Evolutionary conservation across 345 rosid species (phyloP).

Genomic region (Jatropha curcas): DNA sequence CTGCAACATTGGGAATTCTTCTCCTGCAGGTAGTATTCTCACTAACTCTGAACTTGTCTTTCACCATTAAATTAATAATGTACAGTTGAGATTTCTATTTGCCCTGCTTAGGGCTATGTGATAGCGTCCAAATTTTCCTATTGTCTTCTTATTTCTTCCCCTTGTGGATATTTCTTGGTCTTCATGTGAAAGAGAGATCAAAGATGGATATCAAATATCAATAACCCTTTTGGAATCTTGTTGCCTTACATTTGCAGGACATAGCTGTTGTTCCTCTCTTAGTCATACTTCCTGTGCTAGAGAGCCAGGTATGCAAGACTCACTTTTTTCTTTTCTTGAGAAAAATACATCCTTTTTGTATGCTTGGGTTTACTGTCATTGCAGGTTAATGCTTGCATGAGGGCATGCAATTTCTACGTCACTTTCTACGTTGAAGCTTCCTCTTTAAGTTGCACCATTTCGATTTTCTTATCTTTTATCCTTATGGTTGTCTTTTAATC

Average conservation of each 20-base stretch:
- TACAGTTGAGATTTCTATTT: no score
- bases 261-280: conserved; percentile 93
- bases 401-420: neutral
- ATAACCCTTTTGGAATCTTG: conserved; percentile 21
- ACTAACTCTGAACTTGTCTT: neutral
- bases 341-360: neutral
- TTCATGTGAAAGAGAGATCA: conserved; percentile 21
- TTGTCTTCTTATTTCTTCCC: conserved; percentile 14
- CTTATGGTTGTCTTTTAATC: neutral
- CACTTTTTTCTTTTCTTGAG: neutral
- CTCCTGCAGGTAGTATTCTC: conserved; percentile 75
- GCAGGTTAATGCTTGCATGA: neutral
- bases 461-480: neutral
- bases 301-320: conserved; percentile 69
- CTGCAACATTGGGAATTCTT: conserved; percentile 96
- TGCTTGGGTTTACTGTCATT: neutral
- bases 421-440: no score
- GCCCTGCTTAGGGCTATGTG: no score
- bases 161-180: conserved; percentile 12
- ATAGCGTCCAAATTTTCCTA: no score
- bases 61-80: neutral
- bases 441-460: no score
- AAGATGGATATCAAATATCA: conserved; percentile 15
- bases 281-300: conserved; percentile 89
- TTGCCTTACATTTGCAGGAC: conserved; percentile 60